Evolutionary conservation across 2,329 filamentous ascomycete species (phyloP).

Genomic region (Aspergillus niger): DNA sequence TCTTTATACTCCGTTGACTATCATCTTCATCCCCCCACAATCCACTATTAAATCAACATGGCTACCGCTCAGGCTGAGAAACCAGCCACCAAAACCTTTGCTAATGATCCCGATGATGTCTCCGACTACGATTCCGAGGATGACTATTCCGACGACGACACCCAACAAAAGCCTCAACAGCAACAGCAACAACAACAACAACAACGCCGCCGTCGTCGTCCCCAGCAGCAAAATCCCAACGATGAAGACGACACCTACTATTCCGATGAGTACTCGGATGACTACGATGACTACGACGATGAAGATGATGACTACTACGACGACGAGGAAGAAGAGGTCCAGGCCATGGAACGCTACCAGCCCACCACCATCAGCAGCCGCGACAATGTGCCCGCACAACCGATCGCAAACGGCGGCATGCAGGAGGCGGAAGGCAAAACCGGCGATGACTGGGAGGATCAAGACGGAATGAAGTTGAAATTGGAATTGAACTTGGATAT

Average conservation of each 20-base stretch:
- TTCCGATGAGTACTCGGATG: constrained; percentile 26
- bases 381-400: constrained; percentile 10
- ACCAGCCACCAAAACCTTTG: constrained; percentile 29
- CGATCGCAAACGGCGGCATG: constrained; percentile 25
- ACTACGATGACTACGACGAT: constrained; percentile 36
- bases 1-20: not conserved
- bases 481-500: constrained; percentile 64
- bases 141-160: constrained; percentile 30
- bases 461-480: constrained; percentile 55
- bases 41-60: constrained; percentile 16
- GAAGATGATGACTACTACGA: constrained; percentile 35
- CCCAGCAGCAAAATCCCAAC: constrained; percentile 23
- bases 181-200: constrained; percentile 15
- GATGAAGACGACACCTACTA: constrained; percentile 36
- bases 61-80: constrained; percentile 32
- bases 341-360: constrained; percentile 32
- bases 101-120: constrained; percentile 26
- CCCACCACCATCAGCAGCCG: constrained; percentile 17
- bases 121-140: constrained; percentile 36
- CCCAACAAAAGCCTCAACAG: constrained; percentile 18
- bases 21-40: constrained; percentile 4
- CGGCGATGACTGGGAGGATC: constrained; percentile 26
- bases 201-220: constrained; percentile 23
- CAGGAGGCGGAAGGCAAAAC: constrained; percentile 26
- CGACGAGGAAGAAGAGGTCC: constrained; percentile 30